Evolutionary conservation across 2,329 filamentous ascomycete species (phyloP).

Genomic region (Malbranchea cinnamomea): DNA sequence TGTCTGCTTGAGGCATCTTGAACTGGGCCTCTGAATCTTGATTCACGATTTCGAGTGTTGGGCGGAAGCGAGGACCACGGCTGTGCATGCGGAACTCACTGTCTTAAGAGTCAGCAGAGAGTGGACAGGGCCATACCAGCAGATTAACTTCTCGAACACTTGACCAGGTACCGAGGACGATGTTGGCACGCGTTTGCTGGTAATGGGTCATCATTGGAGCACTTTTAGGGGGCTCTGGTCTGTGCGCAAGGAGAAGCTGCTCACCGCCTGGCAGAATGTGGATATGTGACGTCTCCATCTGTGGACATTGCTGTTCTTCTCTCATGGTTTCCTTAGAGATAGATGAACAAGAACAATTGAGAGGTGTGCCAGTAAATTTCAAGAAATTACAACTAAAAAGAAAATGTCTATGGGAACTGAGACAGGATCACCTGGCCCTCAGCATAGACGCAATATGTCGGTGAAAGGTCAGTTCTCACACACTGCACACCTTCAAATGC

Average conservation of each 20-base stretch:
- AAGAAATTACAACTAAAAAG: no score
- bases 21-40: conserved; percentile 8
- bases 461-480: conserved; percentile 17
- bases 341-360: no score
- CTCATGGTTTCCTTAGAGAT: no score
- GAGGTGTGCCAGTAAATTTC: not conserved
- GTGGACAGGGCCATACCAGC: not conserved
- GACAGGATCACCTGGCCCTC: conserved; percentile 14
- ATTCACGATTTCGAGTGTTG: conserved; percentile 11
- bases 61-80: conserved; percentile 12
- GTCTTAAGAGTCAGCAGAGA: conserved; percentile 2
- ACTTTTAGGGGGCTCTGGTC: conserved; percentile 6
- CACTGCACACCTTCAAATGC: no score
- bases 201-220: no score
- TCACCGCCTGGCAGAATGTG: conserved; percentile 13
- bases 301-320: no score
- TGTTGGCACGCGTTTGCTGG: conserved; percentile 1
- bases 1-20: conserved; percentile 29
- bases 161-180: no score
- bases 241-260: conserved; percentile 6
- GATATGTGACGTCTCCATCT: no score
- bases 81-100: conserved; percentile 13
- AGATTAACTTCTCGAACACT: not conserved
- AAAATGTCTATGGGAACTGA: no score
- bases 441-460: conserved; percentile 23